Conservation (phyloP, 345 rosid genomes). For the Populus nigra region DNA sequence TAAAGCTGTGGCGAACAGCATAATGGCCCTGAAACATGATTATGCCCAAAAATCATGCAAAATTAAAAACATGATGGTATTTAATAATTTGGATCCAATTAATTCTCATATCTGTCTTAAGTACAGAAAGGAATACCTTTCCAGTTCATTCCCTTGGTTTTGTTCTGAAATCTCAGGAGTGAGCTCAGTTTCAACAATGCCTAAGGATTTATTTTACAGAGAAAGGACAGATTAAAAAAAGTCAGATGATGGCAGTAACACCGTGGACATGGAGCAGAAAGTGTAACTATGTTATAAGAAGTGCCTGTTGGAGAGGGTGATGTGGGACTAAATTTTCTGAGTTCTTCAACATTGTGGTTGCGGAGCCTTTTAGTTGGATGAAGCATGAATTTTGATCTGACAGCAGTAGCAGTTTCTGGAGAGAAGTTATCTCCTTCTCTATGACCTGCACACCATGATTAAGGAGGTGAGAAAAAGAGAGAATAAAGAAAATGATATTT, state of each 20-base stretch:
- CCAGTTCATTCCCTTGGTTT: slow-evolving; percentile 60
- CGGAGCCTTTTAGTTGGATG: slow-evolving; percentile 46
- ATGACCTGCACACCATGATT: slow-evolving; percentile 31
- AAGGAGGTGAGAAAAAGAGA: slow-evolving; percentile 1
- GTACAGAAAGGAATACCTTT: slow-evolving; percentile 51
- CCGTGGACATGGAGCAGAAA: slow-evolving; percentile 10
- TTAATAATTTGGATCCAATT: neutral
- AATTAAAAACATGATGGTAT: slow-evolving; percentile 13
- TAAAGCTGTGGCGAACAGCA: slow-evolving; percentile 60
- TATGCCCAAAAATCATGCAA: slow-evolving; percentile 26
- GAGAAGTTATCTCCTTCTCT: slow-evolving; percentile 30
- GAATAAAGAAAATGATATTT: slow-evolving; percentile 6
- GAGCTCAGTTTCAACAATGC: slow-evolving; percentile 44
- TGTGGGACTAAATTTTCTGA: slow-evolving; percentile 37
- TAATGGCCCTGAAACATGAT: slow-evolving; percentile 59
- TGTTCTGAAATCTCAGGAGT: slow-evolving; percentile 44
- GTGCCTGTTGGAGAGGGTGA: slow-evolving; percentile 54
- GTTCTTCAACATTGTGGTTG: slow-evolving; percentile 34
- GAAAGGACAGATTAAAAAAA: neutral
- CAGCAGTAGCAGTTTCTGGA: slow-evolving; percentile 27
- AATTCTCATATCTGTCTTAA: neutral
- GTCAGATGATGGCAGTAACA: neutral
- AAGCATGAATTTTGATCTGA: slow-evolving; percentile 41
- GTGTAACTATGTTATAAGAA: slow-evolving; percentile 13
- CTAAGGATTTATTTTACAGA: slow-evolving; percentile 32